Evolutionary conservation across 352 stramenopile species (phyloP).

Genomic region (Pythium aphanidermatum): DNA sequence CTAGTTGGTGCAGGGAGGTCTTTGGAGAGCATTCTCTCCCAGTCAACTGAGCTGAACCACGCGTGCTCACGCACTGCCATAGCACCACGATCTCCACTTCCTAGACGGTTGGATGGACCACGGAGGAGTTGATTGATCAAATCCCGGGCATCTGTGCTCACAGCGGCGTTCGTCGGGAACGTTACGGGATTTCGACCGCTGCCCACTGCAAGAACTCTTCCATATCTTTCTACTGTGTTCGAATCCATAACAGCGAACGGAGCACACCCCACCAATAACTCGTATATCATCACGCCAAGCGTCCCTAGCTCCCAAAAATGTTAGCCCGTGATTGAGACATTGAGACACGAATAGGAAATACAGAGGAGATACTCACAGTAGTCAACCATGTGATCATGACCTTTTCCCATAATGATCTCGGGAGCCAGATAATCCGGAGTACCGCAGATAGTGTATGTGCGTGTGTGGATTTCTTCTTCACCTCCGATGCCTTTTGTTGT

Average conservation of each 20-base stretch:
- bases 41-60: conserved; percentile 80
- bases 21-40: conserved; percentile 64
- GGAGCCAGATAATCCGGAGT: conserved; percentile 83
- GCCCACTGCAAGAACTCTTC: conserved; percentile 81
- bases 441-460: conserved; percentile 81
- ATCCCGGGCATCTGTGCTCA: conserved; percentile 41
- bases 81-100: conserved; percentile 50
- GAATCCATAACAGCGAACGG: no score
- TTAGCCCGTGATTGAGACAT: no score
- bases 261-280: conserved; percentile 83
- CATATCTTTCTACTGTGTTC: conserved; percentile 85
- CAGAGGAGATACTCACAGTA: no score
- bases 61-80: conserved; percentile 79
- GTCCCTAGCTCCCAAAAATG: conserved; percentile 85
- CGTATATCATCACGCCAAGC: conserved; percentile 80
- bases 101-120: conserved; percentile 57
- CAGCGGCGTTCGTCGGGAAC: no score
- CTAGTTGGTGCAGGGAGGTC: conserved; percentile 57
- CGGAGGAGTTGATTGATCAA: conserved; percentile 65
- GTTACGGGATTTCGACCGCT: conserved; percentile 62
- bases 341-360: no score
- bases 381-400: no score
- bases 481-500: conserved; percentile 80
- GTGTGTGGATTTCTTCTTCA: no score
- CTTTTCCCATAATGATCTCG: conserved; percentile 68